Percentiles rank a stretch among this genome's conserved stretches.
These are phyloP conservation scores for Homolaphlyctis polyrhiza DNA, from an alignment of 371 early-diverging fungal species.

Conservation along the genomic window DNA sequence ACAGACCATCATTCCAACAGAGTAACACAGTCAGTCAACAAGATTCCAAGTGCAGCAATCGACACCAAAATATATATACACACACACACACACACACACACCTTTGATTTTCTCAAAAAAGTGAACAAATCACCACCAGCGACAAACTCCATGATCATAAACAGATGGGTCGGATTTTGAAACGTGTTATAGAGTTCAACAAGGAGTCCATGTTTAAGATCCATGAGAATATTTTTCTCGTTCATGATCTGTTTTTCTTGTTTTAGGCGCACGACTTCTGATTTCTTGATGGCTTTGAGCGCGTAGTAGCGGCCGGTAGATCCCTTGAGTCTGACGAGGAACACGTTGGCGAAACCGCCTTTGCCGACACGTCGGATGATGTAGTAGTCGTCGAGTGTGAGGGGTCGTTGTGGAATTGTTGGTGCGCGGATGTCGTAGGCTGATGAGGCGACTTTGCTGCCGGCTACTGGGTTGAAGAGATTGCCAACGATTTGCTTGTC, in stretches of 20 bases:
- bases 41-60: too few relatives aligned
- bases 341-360: slow-evolving; percentile 89
- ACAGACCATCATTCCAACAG: too few relatives aligned
- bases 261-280: slow-evolving; percentile 85
- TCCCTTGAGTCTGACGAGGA: slow-evolving; percentile 63
- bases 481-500: not conserved
- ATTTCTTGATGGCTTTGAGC: slow-evolving; percentile 91
- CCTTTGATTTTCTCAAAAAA: slow-evolving; percentile 93
- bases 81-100: too few relatives aligned
- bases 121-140: slow-evolving; percentile 85
- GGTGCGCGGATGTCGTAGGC: not conserved
- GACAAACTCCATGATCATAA: slow-evolving; percentile 96
- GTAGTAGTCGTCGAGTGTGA: slow-evolving; percentile 37
- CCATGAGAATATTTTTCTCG: slow-evolving; percentile 94
- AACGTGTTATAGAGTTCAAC: slow-evolving; percentile 95
- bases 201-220: too few relatives aligned
- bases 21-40: too few relatives aligned
- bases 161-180: slow-evolving; percentile 83
- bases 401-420: not conserved
- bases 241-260: slow-evolving; percentile 96
- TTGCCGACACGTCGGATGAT: slow-evolving; percentile 62
- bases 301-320: slow-evolving; percentile 72
- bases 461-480: not conserved
- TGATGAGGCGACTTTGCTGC: not conserved
- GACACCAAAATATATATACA: too few relatives aligned